Conservation (phyloP, 139 green algal genomes). For the Yamagishiella unicocca region DNA sequence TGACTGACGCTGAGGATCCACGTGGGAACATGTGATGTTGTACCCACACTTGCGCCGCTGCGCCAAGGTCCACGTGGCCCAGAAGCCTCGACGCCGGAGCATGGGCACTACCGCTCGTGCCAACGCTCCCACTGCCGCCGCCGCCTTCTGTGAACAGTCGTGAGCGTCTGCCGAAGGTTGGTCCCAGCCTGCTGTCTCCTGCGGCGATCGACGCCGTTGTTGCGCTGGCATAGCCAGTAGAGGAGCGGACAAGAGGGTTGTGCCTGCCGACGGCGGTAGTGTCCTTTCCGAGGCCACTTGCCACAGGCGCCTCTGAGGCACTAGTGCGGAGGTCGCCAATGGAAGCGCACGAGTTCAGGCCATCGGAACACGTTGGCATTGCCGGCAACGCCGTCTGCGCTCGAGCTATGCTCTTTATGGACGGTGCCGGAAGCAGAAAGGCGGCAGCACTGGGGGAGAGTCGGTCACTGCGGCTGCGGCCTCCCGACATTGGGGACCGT, state of each 20-base stretch:
- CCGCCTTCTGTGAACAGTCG: neutral
- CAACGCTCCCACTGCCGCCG: too few relatives aligned
- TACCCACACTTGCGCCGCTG: neutral
- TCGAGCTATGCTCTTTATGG: neutral
- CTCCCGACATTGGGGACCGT: neutral
- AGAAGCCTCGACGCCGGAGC: neutral
- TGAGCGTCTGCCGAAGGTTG: neutral
- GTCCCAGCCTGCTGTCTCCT: too few relatives aligned
- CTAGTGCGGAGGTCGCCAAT: neutral
- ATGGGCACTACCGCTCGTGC: too few relatives aligned
- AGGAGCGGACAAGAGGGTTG: too few relatives aligned
- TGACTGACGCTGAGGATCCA: neutral
- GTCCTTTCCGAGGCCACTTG: too few relatives aligned
- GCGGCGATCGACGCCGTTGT: too few relatives aligned
- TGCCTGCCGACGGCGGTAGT: too few relatives aligned
- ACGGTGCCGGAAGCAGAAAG: neutral
- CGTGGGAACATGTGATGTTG: neutral
- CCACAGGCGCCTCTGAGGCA: too few relatives aligned
- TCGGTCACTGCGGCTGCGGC: slow-evolving; percentile 29
- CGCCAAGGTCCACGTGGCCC: neutral
- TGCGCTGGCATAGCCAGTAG: too few relatives aligned
- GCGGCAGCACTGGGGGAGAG: neutral
- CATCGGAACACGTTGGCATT: neutral
- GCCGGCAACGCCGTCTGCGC: neutral
- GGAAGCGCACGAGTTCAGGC: neutral